Base-by-base conservation (phyloP, 345 rosid genomes). In the Camelina laxa region DNA sequence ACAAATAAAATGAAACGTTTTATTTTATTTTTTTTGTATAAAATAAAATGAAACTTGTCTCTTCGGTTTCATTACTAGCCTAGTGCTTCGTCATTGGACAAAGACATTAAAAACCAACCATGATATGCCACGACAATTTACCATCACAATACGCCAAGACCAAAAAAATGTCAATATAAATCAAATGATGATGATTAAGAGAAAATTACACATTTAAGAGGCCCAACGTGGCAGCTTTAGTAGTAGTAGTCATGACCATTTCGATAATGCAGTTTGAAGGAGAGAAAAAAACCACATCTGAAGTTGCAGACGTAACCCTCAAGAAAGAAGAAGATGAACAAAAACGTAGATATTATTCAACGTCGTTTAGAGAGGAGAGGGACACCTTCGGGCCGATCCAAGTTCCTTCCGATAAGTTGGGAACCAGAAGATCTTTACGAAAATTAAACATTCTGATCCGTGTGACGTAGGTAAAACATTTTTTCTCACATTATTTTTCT, bases 301-400 rank as follows among this genome's bases (percentile, higher is more conserved):
- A 66, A 74, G 81, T 84, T 38, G 67, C 53, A 50, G 77, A 67
- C 10, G 65, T 47, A 62, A 67, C 67, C 45, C 61, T 78, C 63
- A 84, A 88, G 71, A 62, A 85, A 57, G 90, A 85, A 54, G 89
- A 87, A 60, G 79, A 69, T 16, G 87, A 85, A 51, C 38, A 76
- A 54, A 78, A 72, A 30, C 2, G 10, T 80, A 81, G 91, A 76
- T 77, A 78, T n/a, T 83, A 70, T 61, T 84, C 87, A 31, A 83
- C 88, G 5, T 70, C 83, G 49, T 94, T 94, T 60, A 83, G 98
- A 64, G 97, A 91, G 72, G 97, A 94, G 74, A 75, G 85, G 69
- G 98, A 91, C 68, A 91, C 96, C 9, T 94, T 94, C 30, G 98
- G 97, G 0, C 95, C 97, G 49, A 89, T 94, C 72, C 85, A 75